phyloP scores from a whole-genome alignment of 1,139 yeast genomes.

The Protomyces arabidopsidicola region DNA sequence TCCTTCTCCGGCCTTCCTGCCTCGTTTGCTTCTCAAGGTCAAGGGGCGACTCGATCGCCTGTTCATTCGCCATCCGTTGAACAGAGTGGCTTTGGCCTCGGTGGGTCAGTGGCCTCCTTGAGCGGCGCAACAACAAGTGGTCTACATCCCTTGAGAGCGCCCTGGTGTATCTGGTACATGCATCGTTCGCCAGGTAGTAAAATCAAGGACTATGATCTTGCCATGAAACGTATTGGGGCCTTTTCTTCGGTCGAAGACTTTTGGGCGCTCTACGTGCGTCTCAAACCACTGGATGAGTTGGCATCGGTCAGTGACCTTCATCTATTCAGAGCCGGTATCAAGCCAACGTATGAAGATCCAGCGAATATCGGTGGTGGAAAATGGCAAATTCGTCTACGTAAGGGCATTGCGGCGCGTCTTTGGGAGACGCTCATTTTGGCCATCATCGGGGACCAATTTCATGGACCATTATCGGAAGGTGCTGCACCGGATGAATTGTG shows the following conservation, averaged over 20 bases:
- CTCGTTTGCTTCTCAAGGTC: not conserved
- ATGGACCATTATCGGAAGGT: conserved; percentile 2
- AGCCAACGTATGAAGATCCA: conserved; percentile 72
- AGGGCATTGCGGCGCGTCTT: conserved; percentile 38
- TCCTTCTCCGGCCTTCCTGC: not conserved
- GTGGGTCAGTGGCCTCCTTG: not conserved
- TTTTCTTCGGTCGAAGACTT: conserved; percentile 53
- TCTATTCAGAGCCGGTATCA: conserved; percentile 58
- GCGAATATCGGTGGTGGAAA: conserved; percentile 60
- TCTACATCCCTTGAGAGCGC: conserved; percentile 34
- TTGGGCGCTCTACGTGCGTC: conserved; percentile 52
- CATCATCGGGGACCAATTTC: conserved; percentile 37
- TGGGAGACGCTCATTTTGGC: conserved; percentile 42
- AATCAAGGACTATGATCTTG: conserved; percentile 39
- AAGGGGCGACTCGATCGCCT: not conserved
- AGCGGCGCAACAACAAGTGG: not conserved
- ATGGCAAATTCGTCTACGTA: conserved; percentile 54
- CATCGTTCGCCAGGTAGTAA: conserved; percentile 42
- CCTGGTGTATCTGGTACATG: conserved; percentile 42
- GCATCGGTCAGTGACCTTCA: conserved; percentile 57
- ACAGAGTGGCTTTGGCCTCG: not conserved
- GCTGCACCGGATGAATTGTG: conserved; percentile 37
- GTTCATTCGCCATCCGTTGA: not conserved
- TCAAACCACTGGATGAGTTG: conserved; percentile 49
- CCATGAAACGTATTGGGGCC: conserved; percentile 39